Percentiles rank a stretch among this genome's conserved stretches.
Evolutionary conservation across 345 rosid species (phyloP).

Genomic region (Eucalyptus decipiens): DNA sequence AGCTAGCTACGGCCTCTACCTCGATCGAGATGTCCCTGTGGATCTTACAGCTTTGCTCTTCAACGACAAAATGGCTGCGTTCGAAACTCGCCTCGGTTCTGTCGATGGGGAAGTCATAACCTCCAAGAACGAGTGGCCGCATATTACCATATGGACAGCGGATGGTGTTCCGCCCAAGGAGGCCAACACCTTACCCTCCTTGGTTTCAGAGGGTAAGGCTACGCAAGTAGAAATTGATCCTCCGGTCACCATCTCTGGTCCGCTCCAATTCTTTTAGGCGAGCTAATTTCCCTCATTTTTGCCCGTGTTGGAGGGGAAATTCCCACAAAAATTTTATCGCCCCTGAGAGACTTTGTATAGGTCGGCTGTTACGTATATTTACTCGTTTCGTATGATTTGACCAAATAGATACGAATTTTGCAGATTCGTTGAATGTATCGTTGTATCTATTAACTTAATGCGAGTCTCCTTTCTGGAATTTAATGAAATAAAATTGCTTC

Average conservation of each 20-base stretch:
- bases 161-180: constrained; percentile 62
- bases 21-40: constrained; percentile 49
- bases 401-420: not conserved
- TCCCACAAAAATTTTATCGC: not conserved
- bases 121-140: constrained; percentile 83
- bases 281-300: not conserved
- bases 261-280: constrained; percentile 50
- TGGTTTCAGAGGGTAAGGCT: constrained; percentile 64
- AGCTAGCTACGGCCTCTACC: constrained; percentile 48
- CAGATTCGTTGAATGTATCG: not conserved
- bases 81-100: constrained; percentile 56
- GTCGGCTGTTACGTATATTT: not conserved
- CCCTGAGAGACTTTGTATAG: not conserved
- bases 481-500: not conserved
- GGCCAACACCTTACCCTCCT: constrained; percentile 57
- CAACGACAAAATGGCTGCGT: constrained; percentile 67
- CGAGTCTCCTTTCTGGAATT: not conserved
- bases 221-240: constrained; percentile 55
- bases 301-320: not conserved
- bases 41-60: constrained; percentile 58
- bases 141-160: constrained; percentile 79
- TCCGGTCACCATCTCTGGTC: constrained; percentile 47
- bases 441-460: not conserved
- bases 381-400: not conserved
- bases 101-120: constrained; percentile 50